Evolutionary conservation across 352 stramenopile genomes (phyloP).

Genomic region (Globisporangium canariense): DNA sequence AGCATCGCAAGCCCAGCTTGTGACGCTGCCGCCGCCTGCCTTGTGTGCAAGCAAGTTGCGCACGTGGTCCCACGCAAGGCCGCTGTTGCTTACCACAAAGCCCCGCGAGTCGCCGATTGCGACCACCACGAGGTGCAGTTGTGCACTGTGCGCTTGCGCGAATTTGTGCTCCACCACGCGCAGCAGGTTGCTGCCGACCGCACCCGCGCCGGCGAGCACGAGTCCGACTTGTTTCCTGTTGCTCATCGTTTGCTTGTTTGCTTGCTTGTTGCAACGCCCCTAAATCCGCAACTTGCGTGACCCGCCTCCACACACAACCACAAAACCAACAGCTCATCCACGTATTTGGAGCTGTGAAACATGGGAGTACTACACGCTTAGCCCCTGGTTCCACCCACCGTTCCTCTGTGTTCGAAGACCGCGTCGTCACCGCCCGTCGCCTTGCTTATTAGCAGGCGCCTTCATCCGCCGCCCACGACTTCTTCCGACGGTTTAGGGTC

Average conservation of each 20-base stretch:
- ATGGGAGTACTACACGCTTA: background rate
- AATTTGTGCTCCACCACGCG: conserved; percentile 21
- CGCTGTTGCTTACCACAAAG: conserved; percentile 9
- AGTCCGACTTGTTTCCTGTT: conserved; percentile 14
- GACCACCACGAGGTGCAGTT: conserved; percentile 15
- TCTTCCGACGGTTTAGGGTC: conserved; percentile 1
- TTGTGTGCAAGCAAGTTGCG: conserved; percentile 7
- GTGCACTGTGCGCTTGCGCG: background rate
- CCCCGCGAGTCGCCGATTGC: conserved; percentile 29
- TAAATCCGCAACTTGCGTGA: background rate
- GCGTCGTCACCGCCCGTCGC: background rate
- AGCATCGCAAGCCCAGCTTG: background rate
- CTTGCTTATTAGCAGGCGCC: background rate
- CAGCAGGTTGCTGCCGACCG: conserved; percentile 23
- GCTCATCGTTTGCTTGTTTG: background rate
- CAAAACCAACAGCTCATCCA: background rate
- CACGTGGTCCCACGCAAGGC: background rate
- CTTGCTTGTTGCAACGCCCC: background rate
- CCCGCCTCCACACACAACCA: background rate
- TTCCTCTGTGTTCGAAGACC: background rate
- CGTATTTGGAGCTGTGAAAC: conserved; percentile 1
- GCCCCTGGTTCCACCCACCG: background rate
- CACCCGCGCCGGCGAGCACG: conserved; percentile 25
- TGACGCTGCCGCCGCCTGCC: background rate
- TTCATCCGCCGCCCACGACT: background rate